These are phyloP conservation scores for Priceomyces fermenticarens DNA, from an alignment of 805 yeast genomes.

Conservation along the genomic window DNA sequence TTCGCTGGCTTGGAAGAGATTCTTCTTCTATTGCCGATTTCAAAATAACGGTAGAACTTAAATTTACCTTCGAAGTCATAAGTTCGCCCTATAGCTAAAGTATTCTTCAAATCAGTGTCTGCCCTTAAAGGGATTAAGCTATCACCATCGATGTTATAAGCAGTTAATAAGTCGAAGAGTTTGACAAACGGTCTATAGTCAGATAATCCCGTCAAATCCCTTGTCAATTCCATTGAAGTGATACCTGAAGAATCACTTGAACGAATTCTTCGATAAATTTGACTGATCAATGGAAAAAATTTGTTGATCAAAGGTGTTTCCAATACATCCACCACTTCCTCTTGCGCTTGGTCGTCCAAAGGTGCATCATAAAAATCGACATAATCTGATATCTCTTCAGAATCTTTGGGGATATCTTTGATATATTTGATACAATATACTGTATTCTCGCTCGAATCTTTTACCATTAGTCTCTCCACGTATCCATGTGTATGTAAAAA, in stretches of 20 bases:
- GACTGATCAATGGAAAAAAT: conserved; percentile 63
- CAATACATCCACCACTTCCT: conserved; percentile 10
- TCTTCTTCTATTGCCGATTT: conserved; percentile 1
- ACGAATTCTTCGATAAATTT: conserved; percentile 50
- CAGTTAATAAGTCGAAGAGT: conserved; percentile 48
- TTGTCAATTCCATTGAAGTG: conserved; percentile 54
- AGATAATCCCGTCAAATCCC: conserved; percentile 50
- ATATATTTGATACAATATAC: conserved; percentile 41
- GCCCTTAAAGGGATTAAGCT: conserved; percentile 22
- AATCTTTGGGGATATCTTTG: conserved; percentile 46
- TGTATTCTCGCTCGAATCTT: conserved; percentile 25
- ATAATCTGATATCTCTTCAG: conserved; percentile 42
- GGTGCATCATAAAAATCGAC: conserved; percentile 18
- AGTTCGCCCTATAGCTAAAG: conserved; percentile 47
- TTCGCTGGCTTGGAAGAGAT: conserved; percentile 2
- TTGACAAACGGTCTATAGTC: conserved; percentile 52
- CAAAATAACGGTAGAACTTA: conserved; percentile 62
- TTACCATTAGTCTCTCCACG: conserved; percentile 51
- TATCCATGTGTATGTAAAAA: conserved; percentile 44
- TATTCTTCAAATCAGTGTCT: conserved; percentile 25
- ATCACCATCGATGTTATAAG: conserved; percentile 29
- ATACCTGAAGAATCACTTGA: conserved; percentile 48
- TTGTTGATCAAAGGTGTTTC: conserved; percentile 42
- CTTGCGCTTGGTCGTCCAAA: conserved; percentile 22
- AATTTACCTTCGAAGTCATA: conserved; percentile 72